phyloP scores from a whole-genome alignment of 352 stramenopile species.

The Plasmopara viticola region DNA sequence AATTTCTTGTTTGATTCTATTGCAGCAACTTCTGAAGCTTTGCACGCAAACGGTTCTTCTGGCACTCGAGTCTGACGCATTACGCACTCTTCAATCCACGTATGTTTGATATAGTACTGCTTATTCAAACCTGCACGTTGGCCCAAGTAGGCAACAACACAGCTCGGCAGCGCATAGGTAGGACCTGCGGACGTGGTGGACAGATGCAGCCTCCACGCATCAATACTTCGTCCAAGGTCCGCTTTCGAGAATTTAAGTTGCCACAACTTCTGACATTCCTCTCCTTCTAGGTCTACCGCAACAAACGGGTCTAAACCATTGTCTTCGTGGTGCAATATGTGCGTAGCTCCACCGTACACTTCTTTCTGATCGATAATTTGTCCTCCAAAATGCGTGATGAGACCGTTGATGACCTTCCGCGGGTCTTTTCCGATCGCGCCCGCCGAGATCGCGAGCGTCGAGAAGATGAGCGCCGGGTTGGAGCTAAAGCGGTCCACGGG shows the following conservation, averaged over 20 bases:
- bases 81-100: constrained; percentile 80
- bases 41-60: constrained; percentile 43
- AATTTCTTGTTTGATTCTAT: constrained; percentile 12
- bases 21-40: constrained; percentile 9
- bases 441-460: constrained; percentile 62
- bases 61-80: constrained; percentile 40
- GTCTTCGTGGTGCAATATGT: constrained; percentile 65
- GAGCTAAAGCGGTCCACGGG: constrained; percentile 72
- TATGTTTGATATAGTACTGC: constrained; percentile 66
- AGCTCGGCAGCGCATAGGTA: constrained; percentile 45
- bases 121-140: constrained; percentile 38
- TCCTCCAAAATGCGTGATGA: constrained; percentile 78
- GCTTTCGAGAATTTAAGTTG: constrained; percentile 40
- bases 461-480: constrained; percentile 71
- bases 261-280: constrained; percentile 35
- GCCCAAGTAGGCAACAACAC: constrained; percentile 50
- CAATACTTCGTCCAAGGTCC: constrained; percentile 33
- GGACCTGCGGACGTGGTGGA: constrained; percentile 14
- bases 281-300: constrained; percentile 14
- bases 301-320: constrained; percentile 5
- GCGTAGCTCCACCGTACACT: constrained; percentile 46
- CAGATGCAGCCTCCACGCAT: constrained; percentile 43
- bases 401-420: constrained; percentile 67
- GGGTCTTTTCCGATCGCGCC: constrained; percentile 73
- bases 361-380: constrained; percentile 58